A percentile compares a stretch with the other conserved stretches of the same genome.
phyloP scores from a whole-genome alignment of 2,329 filamentous ascomycete genomes.

The Colletotrichum limetticola region DNA sequence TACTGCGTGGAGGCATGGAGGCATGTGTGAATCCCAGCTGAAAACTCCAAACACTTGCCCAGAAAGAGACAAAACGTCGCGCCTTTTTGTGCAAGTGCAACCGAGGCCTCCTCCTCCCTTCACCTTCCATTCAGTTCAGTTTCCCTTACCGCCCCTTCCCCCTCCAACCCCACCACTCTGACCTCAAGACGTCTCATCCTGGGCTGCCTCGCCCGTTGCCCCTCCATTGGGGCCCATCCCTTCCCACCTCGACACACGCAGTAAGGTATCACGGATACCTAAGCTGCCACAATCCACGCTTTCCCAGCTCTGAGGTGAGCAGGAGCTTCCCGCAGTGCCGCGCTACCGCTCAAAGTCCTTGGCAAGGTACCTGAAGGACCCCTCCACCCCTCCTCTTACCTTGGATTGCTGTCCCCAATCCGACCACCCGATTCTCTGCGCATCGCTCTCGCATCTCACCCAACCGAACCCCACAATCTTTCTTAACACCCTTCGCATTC shows the following conservation, averaged over 20 bases:
- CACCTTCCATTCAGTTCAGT: neutral
- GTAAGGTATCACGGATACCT: neutral
- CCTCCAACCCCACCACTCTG: slow-evolving; percentile 25
- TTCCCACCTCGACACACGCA: neutral
- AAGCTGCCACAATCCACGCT: neutral
- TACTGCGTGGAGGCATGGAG: neutral
- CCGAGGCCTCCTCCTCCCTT: neutral
- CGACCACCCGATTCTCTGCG: neutral
- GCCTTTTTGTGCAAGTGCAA: slow-evolving; percentile 9
- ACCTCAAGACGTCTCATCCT: slow-evolving; percentile 30
- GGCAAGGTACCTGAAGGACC: neutral
- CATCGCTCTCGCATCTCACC: slow-evolving; percentile 7
- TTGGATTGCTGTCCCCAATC: neutral
- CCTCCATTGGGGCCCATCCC: slow-evolving; percentile 5
- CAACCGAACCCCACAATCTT: slow-evolving; percentile 3
- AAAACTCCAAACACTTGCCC: slow-evolving; percentile 7
- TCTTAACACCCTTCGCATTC: slow-evolving; percentile 10
- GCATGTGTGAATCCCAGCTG: slow-evolving; percentile 6
- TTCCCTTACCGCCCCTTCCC: neutral
- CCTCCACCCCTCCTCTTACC: neutral
- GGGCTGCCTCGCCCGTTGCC: slow-evolving; percentile 23
- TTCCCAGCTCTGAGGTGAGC: neutral
- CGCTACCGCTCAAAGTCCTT: neutral
- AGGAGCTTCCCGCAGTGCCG: neutral
- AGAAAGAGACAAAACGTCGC: slow-evolving; percentile 2